Conservation (phyloP, 2,329 filamentous ascomycete species). For the Fusarium denticulatum region DNA sequence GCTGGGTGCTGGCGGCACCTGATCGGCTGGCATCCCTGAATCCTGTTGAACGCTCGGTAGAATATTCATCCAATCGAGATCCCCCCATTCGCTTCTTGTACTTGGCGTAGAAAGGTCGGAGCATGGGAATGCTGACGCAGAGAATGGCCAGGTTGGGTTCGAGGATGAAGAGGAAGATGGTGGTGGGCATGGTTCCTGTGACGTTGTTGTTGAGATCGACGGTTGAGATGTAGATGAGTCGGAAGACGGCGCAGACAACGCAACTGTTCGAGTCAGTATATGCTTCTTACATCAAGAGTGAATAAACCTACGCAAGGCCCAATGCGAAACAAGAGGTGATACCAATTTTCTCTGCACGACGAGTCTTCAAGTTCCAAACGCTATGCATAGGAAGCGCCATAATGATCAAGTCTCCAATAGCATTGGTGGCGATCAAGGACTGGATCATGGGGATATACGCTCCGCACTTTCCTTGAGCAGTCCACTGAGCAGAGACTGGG, state of each 20-base stretch:
- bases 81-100: constrained; percentile 48
- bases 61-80: constrained; percentile 43
- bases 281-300: accelerated
- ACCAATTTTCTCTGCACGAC: constrained; percentile 49
- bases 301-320: constrained; percentile 47
- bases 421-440: constrained; percentile 51
- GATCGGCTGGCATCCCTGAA: constrained; percentile 35
- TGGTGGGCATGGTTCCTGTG: constrained; percentile 53
- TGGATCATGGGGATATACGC: constrained; percentile 50
- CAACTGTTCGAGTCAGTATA: constrained; percentile 42
- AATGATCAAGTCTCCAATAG: constrained; percentile 51
- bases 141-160: constrained; percentile 54
- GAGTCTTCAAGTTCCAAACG: constrained; percentile 52
- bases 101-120: constrained; percentile 49
- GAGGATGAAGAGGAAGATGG: constrained; percentile 52
- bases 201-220: constrained; percentile 50
- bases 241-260: constrained; percentile 51
- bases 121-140: constrained; percentile 55
- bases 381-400: constrained; percentile 51
- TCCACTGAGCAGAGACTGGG: constrained; percentile 57
- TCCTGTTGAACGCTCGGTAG: constrained; percentile 30
- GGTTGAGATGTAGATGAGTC: constrained; percentile 50
- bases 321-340: constrained; percentile 50
- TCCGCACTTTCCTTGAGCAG: constrained; percentile 47
- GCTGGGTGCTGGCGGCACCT: constrained; percentile 20